Percentiles rank a stretch among this genome's conserved stretches.
Conservation (phyloP, 306 rosid species). For the Castanea crenata region DNA sequence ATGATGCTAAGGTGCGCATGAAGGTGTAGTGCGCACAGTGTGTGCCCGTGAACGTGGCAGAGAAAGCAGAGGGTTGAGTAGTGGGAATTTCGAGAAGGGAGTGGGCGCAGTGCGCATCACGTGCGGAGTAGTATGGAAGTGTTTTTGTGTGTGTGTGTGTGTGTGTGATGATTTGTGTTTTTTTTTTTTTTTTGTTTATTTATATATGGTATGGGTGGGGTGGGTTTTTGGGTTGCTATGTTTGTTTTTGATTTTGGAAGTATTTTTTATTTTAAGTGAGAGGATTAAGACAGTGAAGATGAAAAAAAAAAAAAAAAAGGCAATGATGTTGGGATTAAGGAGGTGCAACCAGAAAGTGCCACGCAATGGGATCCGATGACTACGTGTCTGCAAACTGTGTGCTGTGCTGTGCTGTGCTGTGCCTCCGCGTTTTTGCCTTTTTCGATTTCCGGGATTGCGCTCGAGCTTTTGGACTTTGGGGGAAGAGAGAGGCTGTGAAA, state of each 20-base stretch:
- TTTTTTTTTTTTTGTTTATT: too few relatives aligned
- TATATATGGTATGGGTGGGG: too few relatives aligned
- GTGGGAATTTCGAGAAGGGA: background rate
- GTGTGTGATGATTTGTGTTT: too few relatives aligned
- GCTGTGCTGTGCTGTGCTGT: background rate
- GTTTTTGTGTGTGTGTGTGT: too few relatives aligned
- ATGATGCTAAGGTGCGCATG: background rate
- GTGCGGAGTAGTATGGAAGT: background rate
- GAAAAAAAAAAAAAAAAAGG: too few relatives aligned
- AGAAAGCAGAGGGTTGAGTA: background rate
- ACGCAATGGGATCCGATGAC: background rate
- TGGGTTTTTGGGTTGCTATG: too few relatives aligned
- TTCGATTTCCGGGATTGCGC: background rate
- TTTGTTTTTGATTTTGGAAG: too few relatives aligned
- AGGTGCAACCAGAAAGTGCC: background rate
- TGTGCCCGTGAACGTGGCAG: background rate
- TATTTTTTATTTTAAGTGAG: too few relatives aligned
- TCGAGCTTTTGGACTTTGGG: too few relatives aligned
- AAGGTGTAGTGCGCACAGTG: background rate
- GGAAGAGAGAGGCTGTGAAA: too few relatives aligned
- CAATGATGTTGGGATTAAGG: background rate
- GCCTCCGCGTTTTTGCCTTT: background rate
- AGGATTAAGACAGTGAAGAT: too few relatives aligned
- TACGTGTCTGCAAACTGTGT: background rate
- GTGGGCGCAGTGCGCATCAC: background rate